A percentile compares a stretch with the other conserved stretches of the same genome.
These are phyloP conservation scores for Hymenochaete sp. DNA, from an alignment of 1,284 basidiomycete species.

Conservation along the genomic window DNA sequence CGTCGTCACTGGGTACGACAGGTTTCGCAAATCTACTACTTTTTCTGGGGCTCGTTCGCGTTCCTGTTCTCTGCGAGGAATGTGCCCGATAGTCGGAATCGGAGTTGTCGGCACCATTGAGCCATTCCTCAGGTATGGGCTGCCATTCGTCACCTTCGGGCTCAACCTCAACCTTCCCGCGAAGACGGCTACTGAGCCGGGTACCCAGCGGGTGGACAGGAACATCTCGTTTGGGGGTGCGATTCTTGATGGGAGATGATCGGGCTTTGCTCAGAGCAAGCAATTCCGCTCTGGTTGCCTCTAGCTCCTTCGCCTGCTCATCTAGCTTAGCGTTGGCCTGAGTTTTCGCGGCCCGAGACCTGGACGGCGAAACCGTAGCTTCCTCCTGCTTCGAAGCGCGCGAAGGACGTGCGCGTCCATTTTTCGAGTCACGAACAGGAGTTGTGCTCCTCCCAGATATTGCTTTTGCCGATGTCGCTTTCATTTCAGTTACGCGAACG, in stretches of 20 bases:
- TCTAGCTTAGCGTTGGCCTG: conserved; percentile 61
- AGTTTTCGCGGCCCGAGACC: conserved; percentile 54
- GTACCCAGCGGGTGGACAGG: conserved; percentile 41
- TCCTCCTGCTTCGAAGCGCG: neutral
- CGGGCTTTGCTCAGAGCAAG: conserved; percentile 5
- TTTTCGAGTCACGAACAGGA: too few relatives aligned
- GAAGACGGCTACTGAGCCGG: conserved; percentile 55
- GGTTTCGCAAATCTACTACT: conserved; percentile 30
- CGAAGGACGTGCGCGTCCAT: conserved; percentile 26
- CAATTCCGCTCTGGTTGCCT: conserved; percentile 24
- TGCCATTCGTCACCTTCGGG: conserved; percentile 64
- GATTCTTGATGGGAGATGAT: conserved; percentile 10
- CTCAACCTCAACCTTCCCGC: conserved; percentile 45
- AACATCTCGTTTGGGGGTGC: conserved; percentile 19
- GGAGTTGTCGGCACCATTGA: conserved; percentile 29
- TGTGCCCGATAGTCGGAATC: too few relatives aligned
- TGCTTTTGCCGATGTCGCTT: neutral
- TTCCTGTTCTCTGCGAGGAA: conserved; percentile 5
- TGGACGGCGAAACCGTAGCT: neutral
- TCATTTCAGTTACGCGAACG: conserved; percentile 1
- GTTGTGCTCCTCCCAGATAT: conserved; percentile 3
- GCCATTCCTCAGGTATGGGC: conserved; percentile 67
- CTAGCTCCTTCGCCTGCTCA: conserved; percentile 59
- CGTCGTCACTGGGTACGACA: conserved; percentile 47
- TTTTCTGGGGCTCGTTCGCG: conserved; percentile 21